phyloP scores from a whole-genome alignment of 257 asterid species.

The Primulina tabacum region DNA sequence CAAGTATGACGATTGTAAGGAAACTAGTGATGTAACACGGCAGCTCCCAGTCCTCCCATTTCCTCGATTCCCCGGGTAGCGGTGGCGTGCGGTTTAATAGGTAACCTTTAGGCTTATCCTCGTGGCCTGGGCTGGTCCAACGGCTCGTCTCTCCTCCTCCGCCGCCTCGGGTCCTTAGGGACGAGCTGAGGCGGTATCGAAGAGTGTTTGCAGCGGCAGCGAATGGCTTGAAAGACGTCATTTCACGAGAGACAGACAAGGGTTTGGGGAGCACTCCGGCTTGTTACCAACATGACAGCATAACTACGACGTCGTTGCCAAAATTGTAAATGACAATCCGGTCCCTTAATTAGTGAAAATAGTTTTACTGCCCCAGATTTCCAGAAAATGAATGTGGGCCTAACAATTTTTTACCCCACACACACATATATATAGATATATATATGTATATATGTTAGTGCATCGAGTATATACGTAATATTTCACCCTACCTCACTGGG shows the following conservation, averaged over 20 bases:
- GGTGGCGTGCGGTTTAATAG: slow-evolving; percentile 59
- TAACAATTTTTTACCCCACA: neutral
- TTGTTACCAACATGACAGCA: no score
- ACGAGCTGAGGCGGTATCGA: neutral
- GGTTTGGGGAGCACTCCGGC: neutral
- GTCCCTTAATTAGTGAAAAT: neutral
- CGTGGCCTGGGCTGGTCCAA: slow-evolving; percentile 77
- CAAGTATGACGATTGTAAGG: slow-evolving; percentile 73
- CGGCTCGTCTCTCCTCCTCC: neutral
- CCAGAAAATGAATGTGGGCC: neutral
- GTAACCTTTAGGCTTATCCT: slow-evolving; percentile 75
- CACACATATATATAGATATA: no score
- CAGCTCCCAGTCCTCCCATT: slow-evolving; percentile 98
- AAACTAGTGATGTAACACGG: slow-evolving; percentile 88
- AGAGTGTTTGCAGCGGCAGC: neutral
- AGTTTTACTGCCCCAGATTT: neutral
- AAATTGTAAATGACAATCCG: no score
- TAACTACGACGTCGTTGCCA: neutral
- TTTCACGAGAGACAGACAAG: neutral
- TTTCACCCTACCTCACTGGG: no score
- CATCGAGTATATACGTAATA: no score
- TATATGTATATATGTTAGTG: no score
- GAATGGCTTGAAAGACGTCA: neutral
- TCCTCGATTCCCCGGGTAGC: slow-evolving; percentile 60
- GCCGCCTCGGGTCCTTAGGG: neutral